These are phyloP conservation scores for Tetrahymena elliotti DNA, from an alignment of 73 alveolate genomes.

Conservation along the genomic window DNA sequence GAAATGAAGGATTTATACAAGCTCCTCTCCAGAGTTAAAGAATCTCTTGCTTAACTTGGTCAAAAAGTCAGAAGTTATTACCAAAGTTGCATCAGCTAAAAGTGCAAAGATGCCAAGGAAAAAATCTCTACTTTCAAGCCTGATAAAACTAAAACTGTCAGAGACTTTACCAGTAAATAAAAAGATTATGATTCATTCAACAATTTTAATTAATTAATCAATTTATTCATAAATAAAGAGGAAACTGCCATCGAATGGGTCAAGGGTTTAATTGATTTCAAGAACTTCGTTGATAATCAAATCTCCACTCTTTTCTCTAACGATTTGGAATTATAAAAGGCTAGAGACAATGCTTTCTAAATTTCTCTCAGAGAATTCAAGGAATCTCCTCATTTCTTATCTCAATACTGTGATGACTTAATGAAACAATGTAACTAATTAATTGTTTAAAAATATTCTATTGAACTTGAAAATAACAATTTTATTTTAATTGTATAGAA, in stretches of 20 bases:
- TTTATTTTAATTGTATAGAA: not conserved
- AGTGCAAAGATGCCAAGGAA: not conserved
- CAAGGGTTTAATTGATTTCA: not conserved
- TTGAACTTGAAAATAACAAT: not conserved
- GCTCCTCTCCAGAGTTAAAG: not conserved
- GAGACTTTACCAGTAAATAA: not conserved
- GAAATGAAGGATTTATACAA: not conserved
- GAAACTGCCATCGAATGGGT: not conserved
- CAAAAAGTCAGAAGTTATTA: not conserved
- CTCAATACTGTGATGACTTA: not conserved
- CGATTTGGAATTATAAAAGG: not conserved
- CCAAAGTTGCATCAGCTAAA: not conserved
- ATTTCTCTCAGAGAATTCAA: not conserved
- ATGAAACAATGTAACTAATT: not conserved
- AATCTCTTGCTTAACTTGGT: not conserved
- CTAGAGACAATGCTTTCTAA: not conserved
- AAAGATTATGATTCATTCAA: not conserved
- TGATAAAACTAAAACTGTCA: not conserved
- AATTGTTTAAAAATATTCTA: not conserved
- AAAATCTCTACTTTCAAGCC: not conserved
- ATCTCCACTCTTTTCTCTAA: not conserved
- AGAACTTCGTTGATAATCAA: not conserved
- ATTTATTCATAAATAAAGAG: not conserved
- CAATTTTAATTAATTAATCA: not conserved
- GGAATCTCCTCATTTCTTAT: not conserved